Evolutionary conservation across 2,329 filamentous ascomycete species (phyloP), one percentile per base, ranked within the genome.

Genomic region (Neofusicoccum kwambonambiense): DNA sequence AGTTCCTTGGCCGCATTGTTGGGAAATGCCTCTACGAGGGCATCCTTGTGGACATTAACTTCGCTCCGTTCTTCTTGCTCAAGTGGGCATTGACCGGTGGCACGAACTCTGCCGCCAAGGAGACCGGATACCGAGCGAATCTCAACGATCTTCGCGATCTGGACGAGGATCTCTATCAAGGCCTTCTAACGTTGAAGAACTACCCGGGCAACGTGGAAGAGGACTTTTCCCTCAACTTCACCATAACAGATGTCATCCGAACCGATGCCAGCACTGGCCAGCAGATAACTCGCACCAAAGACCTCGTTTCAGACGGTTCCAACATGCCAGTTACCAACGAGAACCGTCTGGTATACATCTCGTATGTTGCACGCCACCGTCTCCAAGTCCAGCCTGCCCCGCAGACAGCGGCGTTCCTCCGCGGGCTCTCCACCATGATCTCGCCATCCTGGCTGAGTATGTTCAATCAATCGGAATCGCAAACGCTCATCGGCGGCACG

Each of bases 11-110:
- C 1, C 90, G 95, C 3, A 87, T 99, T 34, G 89, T 99, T 31
- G 95, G 95, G 11, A 99, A 99, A 76, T 99, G 95, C 77, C 83
- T 99, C 72, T 99, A 99, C 74, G 95, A 99, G 79, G 93, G 93
- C 0, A 98, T 99, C 50, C 84, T 99, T 3, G 89, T 98, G 52
- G 93, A 99, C 76, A 89, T 97, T 66, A 88, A 88, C 58, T 99
- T 99, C 80, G 93, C 94, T 0, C 89, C 91, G 0, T 99, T 99
- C 80, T 99, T 99, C 79, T 85, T 99, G 6, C 86, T 97, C 66
- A 97, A 98, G 75, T 99, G 95, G 95, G 88, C 93, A 2, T 84
- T 94, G 62, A 89, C 90, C 11, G 89, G 90, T 15, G 88, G 86
- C 4, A 78, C 80, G 27, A 83, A 84, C 15, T 83, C 87, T 39